Conservation (phyloP, 306 rosid genomes). For the Dalbergia oliveri region DNA sequence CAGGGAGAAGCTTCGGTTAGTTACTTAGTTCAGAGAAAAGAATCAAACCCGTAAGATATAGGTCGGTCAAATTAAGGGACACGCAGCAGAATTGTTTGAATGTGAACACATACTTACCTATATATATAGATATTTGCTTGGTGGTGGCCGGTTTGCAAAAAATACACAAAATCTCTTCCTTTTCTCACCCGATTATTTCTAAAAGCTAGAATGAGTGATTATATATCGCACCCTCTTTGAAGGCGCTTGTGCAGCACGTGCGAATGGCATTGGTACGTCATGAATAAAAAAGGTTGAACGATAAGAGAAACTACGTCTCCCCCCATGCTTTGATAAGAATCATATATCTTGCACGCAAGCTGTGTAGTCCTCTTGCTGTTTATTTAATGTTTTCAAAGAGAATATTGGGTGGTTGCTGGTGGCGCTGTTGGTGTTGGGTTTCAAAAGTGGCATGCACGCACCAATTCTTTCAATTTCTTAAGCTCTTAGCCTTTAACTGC, state of each 20-base stretch:
- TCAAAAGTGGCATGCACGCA: not conserved
- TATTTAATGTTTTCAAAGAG: not conserved
- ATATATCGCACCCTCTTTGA: not conserved
- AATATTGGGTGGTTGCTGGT: not conserved
- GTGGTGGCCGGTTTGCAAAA: not conserved
- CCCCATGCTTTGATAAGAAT: not conserved
- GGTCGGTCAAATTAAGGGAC: conserved; percentile 13
- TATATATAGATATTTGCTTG: not conserved
- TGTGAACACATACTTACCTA: too few relatives aligned
- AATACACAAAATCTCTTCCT: not conserved
- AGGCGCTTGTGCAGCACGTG: not conserved
- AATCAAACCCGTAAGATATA: conserved; percentile 6
- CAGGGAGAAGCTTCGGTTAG: not conserved
- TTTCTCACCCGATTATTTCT: not conserved
- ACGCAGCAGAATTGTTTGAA: conserved; percentile 39
- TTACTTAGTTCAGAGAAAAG: not conserved
- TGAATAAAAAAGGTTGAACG: too few relatives aligned
- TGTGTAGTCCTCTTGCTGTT: not conserved
- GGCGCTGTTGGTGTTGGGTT: not conserved
- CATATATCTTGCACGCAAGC: not conserved
- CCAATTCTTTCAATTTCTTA: not conserved
- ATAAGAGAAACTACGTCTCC: not conserved
- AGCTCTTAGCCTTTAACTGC: conserved; percentile 17
- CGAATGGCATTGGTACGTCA: not conserved
- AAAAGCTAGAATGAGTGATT: conserved; percentile 19